Evolutionary conservation across 2,329 filamentous ascomycete genomes (phyloP), one percentile per base, ranked within the genome.

Genomic region (Penicillium sp.): DNA sequence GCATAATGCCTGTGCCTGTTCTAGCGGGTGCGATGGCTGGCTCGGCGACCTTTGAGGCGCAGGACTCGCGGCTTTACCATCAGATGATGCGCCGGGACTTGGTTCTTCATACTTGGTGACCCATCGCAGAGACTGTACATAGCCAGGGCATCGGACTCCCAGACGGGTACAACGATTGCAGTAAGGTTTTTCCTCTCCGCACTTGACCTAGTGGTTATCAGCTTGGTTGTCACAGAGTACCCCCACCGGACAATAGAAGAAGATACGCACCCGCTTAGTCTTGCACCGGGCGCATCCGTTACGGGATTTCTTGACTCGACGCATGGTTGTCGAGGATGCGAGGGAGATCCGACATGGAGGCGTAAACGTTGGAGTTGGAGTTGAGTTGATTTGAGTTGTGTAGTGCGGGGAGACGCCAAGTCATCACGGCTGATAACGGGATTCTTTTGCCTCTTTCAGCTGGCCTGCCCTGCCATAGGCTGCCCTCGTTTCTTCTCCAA

Each of bases 281-380:
- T 74, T 74, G 60, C 71, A 74, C 36, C 70, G 65, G n/a, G 68
- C 68, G 59, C 71, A 74, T 7, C 71, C 71, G 50, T 73, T 72
- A n/a, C 71, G 68, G 43, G 70, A 74, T 50, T 74, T 74, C 60
- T 72, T 74, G 32, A 74, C 71, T 51, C 71, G 64, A 44, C 70
- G 66, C 71, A 74, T 74, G 39, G 34, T 27, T 48, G 52, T 49
- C 24, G 46, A 36, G 23, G 53, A 21, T 10, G 26, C 4, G 9
- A 2, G 5, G 24, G 10, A 32, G 40, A 46, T 34, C 41, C 23
- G 37, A 39, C 44, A 54, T 56, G 26, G 34, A 20, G 17, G 39
- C 26, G 26, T 27, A 55, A 46, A 40, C 23, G 41, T 49, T 46
- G 21, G 51, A 27, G 20, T 42, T n/a, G n/a, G n/a, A n/a, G n/a